Conservation (phyloP, 2,329 filamentous ascomycete species). For the Exserohilum rostratum region DNA sequence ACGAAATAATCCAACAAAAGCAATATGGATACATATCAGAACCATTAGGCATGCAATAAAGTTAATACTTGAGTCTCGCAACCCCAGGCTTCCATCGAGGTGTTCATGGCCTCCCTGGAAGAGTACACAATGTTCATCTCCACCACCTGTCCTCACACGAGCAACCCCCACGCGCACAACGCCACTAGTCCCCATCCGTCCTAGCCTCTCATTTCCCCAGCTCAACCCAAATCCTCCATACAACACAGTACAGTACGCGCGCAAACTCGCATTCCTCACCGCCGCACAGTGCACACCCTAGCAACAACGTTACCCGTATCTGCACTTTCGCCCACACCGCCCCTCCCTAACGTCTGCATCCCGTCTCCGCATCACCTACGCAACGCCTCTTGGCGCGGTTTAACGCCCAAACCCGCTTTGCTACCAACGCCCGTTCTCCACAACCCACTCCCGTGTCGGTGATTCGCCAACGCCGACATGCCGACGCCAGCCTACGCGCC, state of each 20-base stretch:
- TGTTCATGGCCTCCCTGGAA: neutral
- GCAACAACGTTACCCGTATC: neutral
- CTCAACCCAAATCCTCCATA: neutral
- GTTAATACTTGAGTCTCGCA: too few relatives aligned
- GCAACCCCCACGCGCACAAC: too few relatives aligned
- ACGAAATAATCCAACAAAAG: neutral
- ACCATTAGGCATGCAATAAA: neutral
- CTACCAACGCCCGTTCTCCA: neutral
- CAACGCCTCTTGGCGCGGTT: constrained; percentile 5
- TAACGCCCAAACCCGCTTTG: neutral
- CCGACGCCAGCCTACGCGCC: constrained; percentile 6
- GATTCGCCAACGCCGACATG: constrained; percentile 10
- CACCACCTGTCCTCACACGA: neutral
- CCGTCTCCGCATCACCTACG: neutral
- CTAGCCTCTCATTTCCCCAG: neutral
- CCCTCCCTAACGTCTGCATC: neutral
- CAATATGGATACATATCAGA: neutral
- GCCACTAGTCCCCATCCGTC: neutral
- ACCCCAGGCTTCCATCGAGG: neutral
- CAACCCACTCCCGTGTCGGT: constrained; percentile 10
- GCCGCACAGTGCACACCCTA: constrained; percentile 1
- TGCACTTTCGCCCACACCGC: neutral
- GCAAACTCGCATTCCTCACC: neutral
- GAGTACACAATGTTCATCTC: neutral
- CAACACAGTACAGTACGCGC: neutral